Evolutionary conservation across 345 rosid species (phyloP).

Genomic region (Zanthoxylum bungeanum): DNA sequence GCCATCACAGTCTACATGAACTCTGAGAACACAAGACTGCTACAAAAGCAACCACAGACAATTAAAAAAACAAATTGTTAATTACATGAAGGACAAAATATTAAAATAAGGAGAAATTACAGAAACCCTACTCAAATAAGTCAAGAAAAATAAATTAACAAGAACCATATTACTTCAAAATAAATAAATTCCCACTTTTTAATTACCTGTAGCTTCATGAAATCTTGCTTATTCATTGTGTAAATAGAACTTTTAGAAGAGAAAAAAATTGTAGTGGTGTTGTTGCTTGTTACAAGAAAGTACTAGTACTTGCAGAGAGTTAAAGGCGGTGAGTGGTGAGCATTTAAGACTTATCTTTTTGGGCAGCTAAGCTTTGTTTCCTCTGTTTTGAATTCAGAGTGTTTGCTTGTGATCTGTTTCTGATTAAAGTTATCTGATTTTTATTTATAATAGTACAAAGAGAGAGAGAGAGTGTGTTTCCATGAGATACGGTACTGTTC

Average conservation of each 20-base stretch:
- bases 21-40: conserved; percentile 87
- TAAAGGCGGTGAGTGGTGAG: conserved; percentile 6
- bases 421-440: no score
- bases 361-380: not conserved
- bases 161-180: not conserved
- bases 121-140: not conserved
- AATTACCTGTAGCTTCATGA: conserved; percentile 21
- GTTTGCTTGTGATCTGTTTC: no score
- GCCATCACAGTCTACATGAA: conserved; percentile 93
- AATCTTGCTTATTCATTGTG: conserved; percentile 12
- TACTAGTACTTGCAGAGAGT: not conserved
- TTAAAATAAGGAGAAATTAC: not conserved
- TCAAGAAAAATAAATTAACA: no score
- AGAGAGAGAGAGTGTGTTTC: no score
- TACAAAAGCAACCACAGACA: conserved; percentile 21
- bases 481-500: no score
- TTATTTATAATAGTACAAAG: no score
- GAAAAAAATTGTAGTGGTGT: not conserved
- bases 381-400: no score
- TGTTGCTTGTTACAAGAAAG: no score
- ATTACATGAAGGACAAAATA: no score
- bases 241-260: not conserved
- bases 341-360: conserved; percentile 7
- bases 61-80: no score
- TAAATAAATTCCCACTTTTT: not conserved